Conservation (phyloP, 768 basidiomycete genomes). For the Gloeopeniophorella convolvens region DNA sequence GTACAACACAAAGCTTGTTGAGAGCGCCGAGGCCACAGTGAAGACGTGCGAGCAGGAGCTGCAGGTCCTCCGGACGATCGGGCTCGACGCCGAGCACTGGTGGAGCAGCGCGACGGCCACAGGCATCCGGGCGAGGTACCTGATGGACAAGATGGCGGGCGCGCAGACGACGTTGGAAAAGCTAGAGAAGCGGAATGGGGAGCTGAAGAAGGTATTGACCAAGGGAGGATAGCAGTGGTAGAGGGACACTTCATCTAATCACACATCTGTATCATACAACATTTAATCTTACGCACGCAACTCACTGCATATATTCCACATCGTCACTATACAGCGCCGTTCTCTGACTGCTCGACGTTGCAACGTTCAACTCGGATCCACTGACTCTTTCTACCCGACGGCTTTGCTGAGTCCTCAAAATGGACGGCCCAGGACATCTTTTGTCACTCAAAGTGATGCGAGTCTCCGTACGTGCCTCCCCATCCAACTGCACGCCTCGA, state of each 20-base stretch:
- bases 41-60: constrained; percentile 74
- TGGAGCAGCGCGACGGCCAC: constrained; percentile 45
- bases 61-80: constrained; percentile 56
- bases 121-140: constrained; percentile 53
- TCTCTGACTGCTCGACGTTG: too few species aligned
- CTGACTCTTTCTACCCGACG: background rate
- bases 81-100: constrained; percentile 40
- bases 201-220: constrained; percentile 54
- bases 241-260: too few species aligned
- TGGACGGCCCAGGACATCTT: constrained; percentile 57
- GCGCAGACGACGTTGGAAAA: constrained; percentile 61
- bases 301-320: background rate
- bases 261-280: too few species aligned
- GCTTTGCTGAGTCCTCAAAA: constrained; percentile 3
- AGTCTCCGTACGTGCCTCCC: constrained; percentile 58
- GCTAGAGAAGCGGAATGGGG: constrained; percentile 65
- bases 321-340: too few species aligned
- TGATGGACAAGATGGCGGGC: constrained; percentile 68
- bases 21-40: constrained; percentile 55
- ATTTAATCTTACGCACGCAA: too few species aligned
- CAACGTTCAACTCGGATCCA: background rate
- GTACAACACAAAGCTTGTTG: constrained; percentile 62
- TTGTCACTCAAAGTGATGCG: constrained; percentile 85
- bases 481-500: constrained; percentile 2
- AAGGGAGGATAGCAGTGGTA: constrained; percentile 31